Conservation (phyloP, 345 rosid genomes). For the Pistacia atlantica region DNA sequence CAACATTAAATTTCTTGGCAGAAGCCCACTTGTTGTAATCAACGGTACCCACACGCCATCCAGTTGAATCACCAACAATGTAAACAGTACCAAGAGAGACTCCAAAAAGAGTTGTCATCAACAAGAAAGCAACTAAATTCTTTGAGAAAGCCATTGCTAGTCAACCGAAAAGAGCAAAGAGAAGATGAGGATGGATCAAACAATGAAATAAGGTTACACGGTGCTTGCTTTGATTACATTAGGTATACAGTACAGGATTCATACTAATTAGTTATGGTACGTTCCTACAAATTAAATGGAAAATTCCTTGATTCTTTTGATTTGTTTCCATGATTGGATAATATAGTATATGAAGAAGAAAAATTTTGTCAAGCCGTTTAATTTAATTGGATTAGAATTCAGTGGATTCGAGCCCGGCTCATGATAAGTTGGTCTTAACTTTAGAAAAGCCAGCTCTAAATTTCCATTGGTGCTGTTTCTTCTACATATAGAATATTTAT, state of each 20-base stretch:
- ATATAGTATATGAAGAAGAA: too few relatives aligned
- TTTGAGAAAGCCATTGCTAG: not conserved
- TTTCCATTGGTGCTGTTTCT: not conserved
- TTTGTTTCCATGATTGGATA: not conserved
- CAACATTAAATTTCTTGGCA: not conserved
- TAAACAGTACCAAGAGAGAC: not conserved
- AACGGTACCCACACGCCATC: not conserved
- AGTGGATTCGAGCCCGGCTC: too few relatives aligned
- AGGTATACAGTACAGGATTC: not conserved
- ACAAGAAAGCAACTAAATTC: not conserved
- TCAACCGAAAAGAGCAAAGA: not conserved
- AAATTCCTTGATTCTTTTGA: too few relatives aligned
- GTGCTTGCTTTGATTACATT: not conserved
- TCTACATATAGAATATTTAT: too few relatives aligned
- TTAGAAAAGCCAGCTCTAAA: not conserved
- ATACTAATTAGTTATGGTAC: too few relatives aligned
- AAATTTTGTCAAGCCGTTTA: not conserved
- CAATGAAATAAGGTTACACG: not conserved
- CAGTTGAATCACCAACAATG: conserved; percentile 3
- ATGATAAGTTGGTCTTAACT: not conserved
- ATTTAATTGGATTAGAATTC: not conserved
- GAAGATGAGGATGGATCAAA: too few relatives aligned
- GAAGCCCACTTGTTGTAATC: conserved; percentile 8
- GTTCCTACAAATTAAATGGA: too few relatives aligned
- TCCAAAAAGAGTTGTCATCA: not conserved